phyloP scores from a whole-genome alignment of 129 eudicot genomes.

The Flaveria trinervia region DNA sequence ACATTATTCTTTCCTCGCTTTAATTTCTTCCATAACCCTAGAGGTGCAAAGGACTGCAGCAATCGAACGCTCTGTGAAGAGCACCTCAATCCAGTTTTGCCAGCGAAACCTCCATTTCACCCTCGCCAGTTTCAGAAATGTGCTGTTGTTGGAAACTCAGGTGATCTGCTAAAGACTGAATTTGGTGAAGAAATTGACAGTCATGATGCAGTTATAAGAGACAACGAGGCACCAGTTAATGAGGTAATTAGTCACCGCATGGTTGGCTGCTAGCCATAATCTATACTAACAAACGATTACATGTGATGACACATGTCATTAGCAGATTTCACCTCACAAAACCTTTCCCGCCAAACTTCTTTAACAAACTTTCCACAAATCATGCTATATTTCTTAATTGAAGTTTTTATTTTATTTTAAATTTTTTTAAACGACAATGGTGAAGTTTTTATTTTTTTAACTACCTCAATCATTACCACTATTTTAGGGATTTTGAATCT shows the following conservation, averaged over 20 bases:
- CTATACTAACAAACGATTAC: too few relatives aligned
- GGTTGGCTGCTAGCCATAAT: constrained; percentile 8
- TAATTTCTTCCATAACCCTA: constrained; percentile 30
- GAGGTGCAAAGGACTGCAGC: constrained; percentile 90
- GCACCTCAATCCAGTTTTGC: constrained; percentile 78
- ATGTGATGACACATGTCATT: too few relatives aligned
- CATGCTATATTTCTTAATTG: too few relatives aligned
- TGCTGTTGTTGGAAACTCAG: constrained; percentile 99
- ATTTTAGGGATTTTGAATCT: too few relatives aligned
- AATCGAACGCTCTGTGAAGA: constrained; percentile 88
- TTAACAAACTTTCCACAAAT: too few relatives aligned
- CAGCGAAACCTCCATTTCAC: constrained; percentile 92
- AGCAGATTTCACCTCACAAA: too few relatives aligned
- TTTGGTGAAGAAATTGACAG: constrained; percentile 96
- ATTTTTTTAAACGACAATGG: too few relatives aligned
- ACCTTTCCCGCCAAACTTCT: too few relatives aligned
- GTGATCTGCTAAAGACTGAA: constrained; percentile 89
- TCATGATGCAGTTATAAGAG: constrained; percentile 94
- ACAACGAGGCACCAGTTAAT: constrained; percentile 97
- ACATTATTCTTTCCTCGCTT: background rate
- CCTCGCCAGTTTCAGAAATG: constrained; percentile 91
- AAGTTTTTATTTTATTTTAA: too few relatives aligned
- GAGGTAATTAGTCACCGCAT: constrained; percentile 47
- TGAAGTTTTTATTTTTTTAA: too few relatives aligned
- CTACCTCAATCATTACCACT: too few relatives aligned